Evolutionary conservation across 192 early-diverging fungal species (phyloP).

Genomic region (Geosiphon pyriformis): DNA sequence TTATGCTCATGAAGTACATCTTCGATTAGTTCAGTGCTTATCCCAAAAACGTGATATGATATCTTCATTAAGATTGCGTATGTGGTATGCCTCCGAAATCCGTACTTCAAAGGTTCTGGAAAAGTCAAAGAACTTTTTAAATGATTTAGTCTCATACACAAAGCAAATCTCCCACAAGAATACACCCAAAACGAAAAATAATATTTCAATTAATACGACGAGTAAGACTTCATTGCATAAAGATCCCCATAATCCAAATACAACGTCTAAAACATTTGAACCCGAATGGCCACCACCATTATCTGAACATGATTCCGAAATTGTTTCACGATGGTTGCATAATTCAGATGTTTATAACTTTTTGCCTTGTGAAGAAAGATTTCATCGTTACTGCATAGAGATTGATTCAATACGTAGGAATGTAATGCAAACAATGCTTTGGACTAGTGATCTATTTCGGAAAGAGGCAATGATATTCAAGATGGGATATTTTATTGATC

Average conservation of each 20-base stretch:
- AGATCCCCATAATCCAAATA: too few relatives aligned
- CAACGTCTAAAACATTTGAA: not conserved
- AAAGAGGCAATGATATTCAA: constrained; percentile 7
- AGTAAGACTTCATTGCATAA: not conserved
- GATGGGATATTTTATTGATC: constrained; percentile 31
- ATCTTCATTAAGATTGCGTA: constrained; percentile 30
- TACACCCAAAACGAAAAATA: not conserved
- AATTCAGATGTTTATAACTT: constrained; percentile 34
- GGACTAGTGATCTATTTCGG: constrained; percentile 26
- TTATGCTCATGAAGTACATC: constrained; percentile 32
- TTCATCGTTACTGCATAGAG: constrained; percentile 39
- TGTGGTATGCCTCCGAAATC: constrained; percentile 35
- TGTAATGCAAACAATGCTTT: constrained; percentile 23
- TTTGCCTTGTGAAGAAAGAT: constrained; percentile 37
- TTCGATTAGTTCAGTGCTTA: constrained; percentile 26
- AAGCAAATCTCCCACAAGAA: not conserved
- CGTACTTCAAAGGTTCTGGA: constrained; percentile 30
- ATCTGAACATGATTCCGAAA: constrained; percentile 14
- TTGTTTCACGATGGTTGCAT: constrained; percentile 32
- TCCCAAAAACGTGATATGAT: constrained; percentile 32
- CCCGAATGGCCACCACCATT: not conserved
- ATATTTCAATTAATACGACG: not conserved
- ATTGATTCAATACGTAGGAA: constrained; percentile 30
- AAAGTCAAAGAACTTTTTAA: constrained; percentile 14
- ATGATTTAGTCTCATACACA: not conserved